Base-by-base conservation (phyloP, 768 basidiomycete genomes). In the Naematelia encephala region DNA sequence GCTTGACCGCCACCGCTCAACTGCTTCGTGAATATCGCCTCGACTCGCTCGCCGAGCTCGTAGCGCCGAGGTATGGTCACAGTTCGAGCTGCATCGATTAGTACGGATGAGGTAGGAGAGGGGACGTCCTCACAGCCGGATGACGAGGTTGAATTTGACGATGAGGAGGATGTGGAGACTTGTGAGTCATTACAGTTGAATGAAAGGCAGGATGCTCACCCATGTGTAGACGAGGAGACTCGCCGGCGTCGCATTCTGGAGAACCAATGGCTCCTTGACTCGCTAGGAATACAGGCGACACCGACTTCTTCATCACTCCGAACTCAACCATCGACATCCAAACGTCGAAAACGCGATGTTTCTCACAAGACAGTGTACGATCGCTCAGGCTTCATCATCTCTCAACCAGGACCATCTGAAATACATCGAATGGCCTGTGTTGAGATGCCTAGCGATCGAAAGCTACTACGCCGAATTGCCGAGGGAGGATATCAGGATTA, bases 401-500 rank as follows among this genome's bases (percentile, higher is more conserved):
- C 63, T 49, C 57, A 62, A 1, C 67, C 67, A n/a, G 39, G 49
- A 3, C 42, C 46, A 3, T 65, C 66, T 5, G 46, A 63, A 23
- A 59, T 27, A 4, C 61, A 67, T n/a, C 29, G 23, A 2, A 63
- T 72, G 52, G 61, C 66, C n/a, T 69, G 66, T 51, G 60, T 72
- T 12, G 68, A 72, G 61, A 68, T 72, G 22, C 66, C 70, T 0
- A 52, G 57, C 27, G 68, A 69, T 54, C 48, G 63, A n/a, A 42
- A 48, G 19, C 12, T 72, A n/a, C 56, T 43, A 19, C 56, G 57
- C 19, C 58, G 62, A n/a, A 69, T 72, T n/a, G 48, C 55, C 10
- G 68, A 66, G 21, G 68, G 68, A 5, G 68, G 57, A 42, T 72
- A 72, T 53, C 47, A 56, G 30, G 68, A 72, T 45, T 63, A 66